phyloP scores from a whole-genome alignment of 208 protist species.

The Leishmania braziliensis region DNA sequence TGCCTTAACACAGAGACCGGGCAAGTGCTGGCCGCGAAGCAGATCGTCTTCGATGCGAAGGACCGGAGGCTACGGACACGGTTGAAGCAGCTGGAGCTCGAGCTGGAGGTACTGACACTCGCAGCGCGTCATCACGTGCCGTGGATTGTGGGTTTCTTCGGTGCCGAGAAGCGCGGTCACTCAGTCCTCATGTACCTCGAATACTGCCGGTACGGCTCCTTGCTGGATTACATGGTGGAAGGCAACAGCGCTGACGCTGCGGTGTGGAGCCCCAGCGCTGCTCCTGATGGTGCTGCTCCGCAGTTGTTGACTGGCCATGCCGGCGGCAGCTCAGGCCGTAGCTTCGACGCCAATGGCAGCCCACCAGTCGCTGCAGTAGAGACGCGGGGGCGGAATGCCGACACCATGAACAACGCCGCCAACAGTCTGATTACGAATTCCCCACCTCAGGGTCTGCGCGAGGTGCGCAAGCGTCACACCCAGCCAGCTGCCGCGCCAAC shows the following conservation, averaged over 20 bases:
- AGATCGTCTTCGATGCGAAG: conserved; percentile 84
- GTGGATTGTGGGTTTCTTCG: conserved; percentile 89
- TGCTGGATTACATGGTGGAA: conserved; percentile 77
- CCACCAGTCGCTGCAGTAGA: conserved; percentile 10
- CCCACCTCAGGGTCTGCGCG: conserved; percentile 5
- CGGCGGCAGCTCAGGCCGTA: not conserved
- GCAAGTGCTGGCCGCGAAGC: conserved; percentile 80
- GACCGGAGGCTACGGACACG: conserved; percentile 75
- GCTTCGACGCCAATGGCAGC: not conserved
- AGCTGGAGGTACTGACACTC: conserved; percentile 85
- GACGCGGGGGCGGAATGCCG: conserved; percentile 6
- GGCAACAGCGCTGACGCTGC: conserved; percentile 39
- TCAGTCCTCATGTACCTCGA: conserved; percentile 93
- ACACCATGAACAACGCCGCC: not conserved
- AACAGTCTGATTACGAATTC: conserved; percentile 21
- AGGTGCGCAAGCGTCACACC: not conserved
- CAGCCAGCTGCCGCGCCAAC: not conserved
- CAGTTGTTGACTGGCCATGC: not conserved
- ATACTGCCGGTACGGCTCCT: conserved; percentile 83
- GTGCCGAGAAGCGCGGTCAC: conserved; percentile 81
- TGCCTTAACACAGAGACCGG: conserved; percentile 85
- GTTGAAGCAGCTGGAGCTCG: conserved; percentile 74
- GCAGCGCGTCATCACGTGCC: conserved; percentile 60
- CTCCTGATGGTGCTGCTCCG: not conserved
- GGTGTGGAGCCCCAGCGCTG: conserved; percentile 14